Evolutionary conservation across 2,329 filamentous ascomycete species (phyloP).

Genomic region (Fusarium tanahbumbuense): DNA sequence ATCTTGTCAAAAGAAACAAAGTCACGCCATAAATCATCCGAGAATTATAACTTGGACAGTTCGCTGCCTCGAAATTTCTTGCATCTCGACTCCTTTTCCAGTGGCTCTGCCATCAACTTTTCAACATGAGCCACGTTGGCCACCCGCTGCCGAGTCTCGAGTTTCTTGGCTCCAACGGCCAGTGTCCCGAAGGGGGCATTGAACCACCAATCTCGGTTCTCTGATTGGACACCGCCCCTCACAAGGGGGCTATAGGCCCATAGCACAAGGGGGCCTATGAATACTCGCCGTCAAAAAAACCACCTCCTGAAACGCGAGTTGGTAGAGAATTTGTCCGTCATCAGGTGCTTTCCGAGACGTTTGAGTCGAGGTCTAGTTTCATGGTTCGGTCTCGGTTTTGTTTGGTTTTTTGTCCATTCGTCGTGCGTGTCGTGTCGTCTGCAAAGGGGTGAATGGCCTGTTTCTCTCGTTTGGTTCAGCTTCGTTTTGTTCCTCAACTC

Average conservation of each 20-base stretch:
- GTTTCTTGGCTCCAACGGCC: constrained; percentile 37
- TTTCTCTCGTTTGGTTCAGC: constrained; percentile 12
- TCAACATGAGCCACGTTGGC: constrained; percentile 23
- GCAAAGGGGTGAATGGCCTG: neutral
- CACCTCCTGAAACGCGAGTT: constrained; percentile 47
- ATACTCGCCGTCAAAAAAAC: constrained; percentile 42
- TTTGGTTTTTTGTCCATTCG: constrained; percentile 22
- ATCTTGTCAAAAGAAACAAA: constrained; percentile 30
- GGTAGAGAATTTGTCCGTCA: constrained; percentile 38
- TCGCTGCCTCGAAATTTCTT: constrained; percentile 25
- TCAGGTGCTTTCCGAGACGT: constrained; percentile 46
- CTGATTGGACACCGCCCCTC: constrained; percentile 44
- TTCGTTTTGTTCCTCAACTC: constrained; percentile 13
- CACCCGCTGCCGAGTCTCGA: constrained; percentile 31
- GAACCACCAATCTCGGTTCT: constrained; percentile 13
- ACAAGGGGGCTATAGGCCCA: constrained; percentile 11
- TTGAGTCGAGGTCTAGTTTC: constrained; percentile 42
- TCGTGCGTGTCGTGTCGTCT: constrained; percentile 1
- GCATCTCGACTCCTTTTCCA: constrained; percentile 21
- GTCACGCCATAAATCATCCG: constrained; percentile 37
- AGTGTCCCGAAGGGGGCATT: constrained; percentile 45
- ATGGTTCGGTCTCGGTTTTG: constrained; percentile 32
- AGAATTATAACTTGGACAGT: constrained; percentile 25
- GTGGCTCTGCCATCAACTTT: constrained; percentile 36
- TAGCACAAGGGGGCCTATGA: constrained; percentile 28